Evolutionary conservation across 2,329 filamentous ascomycete species (phyloP).

Genomic region (Claviceps capensis): DNA sequence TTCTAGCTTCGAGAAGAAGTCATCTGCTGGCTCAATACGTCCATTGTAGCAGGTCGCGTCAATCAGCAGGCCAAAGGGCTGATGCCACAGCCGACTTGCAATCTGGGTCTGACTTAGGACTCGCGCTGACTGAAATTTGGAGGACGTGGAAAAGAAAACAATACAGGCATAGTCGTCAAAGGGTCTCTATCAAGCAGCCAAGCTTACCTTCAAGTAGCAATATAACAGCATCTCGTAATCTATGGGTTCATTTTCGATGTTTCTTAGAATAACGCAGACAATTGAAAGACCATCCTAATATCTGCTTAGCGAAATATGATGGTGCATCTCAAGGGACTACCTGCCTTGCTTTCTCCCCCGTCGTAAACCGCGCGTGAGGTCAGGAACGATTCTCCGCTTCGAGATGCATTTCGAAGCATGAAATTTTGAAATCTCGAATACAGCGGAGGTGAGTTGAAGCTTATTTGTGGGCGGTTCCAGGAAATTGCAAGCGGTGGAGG

Average conservation of each 20-base stretch:
- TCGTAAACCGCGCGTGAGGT: conserved; percentile 55
- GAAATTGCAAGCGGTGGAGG: conserved; percentile 55
- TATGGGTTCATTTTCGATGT: conserved; percentile 51
- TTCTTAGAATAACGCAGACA: conserved; percentile 54
- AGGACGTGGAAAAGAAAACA: neutral
- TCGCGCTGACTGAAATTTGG: neutral
- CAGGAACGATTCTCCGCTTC: conserved; percentile 49
- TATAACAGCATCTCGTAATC: conserved; percentile 54
- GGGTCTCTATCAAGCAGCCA: neutral
- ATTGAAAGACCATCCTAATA: conserved; percentile 51
- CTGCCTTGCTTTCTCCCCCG: conserved; percentile 53
- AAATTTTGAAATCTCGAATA: conserved; percentile 61
- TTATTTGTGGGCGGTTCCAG: conserved; percentile 55
- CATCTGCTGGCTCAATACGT: conserved; percentile 52
- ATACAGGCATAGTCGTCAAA: neutral
- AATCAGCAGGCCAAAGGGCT: conserved; percentile 52
- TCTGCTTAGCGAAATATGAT: conserved; percentile 1
- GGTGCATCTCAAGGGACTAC: neutral
- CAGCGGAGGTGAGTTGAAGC: conserved; percentile 45
- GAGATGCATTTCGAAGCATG: conserved; percentile 56
- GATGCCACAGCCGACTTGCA: conserved; percentile 55
- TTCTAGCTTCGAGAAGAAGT: conserved; percentile 50
- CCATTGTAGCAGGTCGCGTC: conserved; percentile 59
- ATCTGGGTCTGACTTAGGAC: conserved; percentile 29
- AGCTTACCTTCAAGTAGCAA: conserved; percentile 49